Base-by-base conservation (phyloP, 257 asterid species). In the Plectranthus barbatus region DNA sequence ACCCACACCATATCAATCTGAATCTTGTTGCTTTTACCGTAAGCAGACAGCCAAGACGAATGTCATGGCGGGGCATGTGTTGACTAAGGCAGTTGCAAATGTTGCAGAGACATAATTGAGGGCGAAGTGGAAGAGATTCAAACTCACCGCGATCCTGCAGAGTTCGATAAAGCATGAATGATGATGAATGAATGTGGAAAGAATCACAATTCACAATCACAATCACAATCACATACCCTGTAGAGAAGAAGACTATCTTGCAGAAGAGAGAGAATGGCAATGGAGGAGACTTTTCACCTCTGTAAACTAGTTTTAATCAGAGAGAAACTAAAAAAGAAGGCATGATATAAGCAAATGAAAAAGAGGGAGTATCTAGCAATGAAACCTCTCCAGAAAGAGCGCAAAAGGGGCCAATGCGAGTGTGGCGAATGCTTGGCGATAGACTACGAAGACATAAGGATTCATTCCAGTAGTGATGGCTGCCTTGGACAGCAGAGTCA, bases 71-170 rank as follows among this genome's bases (percentile, higher is more conserved):
- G 61, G 62, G 7, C 59, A 75, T 4, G 60, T 61, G 53, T 72
- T 79, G 52, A 70, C 60, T 21, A 75, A 49, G 49, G 78, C 80
- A 7, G 69, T 62, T 11, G 80, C 83, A 47, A 74, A 79, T 18
- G 80, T 74, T 44, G 83, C 80, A 5, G 83, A 64, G 1, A 72
- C 73, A 20, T 68, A 79, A 11, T 68, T 79, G 59, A 79, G 62
- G 4, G 73, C 78, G 9, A 63, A 60, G 33, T 62, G 64, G 63
- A 71, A 79, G 44, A 79, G 74, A 72, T 72, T 75, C 31, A 72
- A 75, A 66, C 76, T 68, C 58, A 75, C 4, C 1, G 78, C 59
- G 13, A 72, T 64, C 77, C 83, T 79, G 78, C 29, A 58, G 59
- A 68, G 11, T 29, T 41, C 3, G 47, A 41, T 41, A 0, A n/a